Conservation (phyloP, 2,329 filamentous ascomycete genomes). For the Ascochyta clinopodiicola region DNA sequence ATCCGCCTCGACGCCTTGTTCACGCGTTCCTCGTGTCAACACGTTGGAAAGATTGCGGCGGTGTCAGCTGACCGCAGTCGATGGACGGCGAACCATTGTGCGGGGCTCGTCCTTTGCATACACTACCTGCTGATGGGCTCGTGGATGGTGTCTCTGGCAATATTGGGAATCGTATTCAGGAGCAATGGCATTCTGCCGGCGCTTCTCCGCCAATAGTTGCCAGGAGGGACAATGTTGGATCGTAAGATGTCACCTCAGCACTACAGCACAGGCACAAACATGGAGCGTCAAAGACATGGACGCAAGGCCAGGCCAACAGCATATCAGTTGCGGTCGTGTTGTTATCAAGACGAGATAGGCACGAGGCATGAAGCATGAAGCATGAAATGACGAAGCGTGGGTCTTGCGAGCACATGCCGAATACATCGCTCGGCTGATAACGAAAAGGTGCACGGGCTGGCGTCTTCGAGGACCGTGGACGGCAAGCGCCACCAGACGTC, state of each 20-base stretch:
- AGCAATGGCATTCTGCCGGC: conserved; percentile 2
- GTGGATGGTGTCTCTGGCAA: conserved; percentile 8
- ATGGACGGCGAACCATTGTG: background rate
- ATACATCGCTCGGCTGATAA: conserved; percentile 7
- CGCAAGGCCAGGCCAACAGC: conserved; percentile 4
- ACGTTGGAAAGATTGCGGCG: background rate
- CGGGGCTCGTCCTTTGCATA: background rate
- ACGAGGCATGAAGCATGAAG: background rate
- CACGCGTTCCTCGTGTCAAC: background rate
- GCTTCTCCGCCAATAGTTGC: conserved; percentile 7
- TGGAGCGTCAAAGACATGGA: background rate
- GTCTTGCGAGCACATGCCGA: conserved; percentile 15
- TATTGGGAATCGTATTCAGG: conserved; percentile 13
- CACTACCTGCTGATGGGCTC: background rate
- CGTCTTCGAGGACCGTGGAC: conserved; percentile 3
- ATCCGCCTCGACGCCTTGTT: background rate
- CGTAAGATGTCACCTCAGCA: conserved; percentile 9
- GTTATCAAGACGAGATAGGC: conserved; percentile 1
- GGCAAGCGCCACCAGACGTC: conserved; percentile 11
- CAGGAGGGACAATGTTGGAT: background rate
- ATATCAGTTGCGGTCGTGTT: background rate
- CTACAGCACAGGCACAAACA: background rate
- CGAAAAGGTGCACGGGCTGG: conserved; percentile 10
- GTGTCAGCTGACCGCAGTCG: conserved; percentile 7
- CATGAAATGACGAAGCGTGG: background rate